A percentile compares a stretch with the other conserved stretches of the same genome.
Conservation (phyloP, 2,329 filamentous ascomycete genomes). For the Aspergillus quadricinctus region DNA sequence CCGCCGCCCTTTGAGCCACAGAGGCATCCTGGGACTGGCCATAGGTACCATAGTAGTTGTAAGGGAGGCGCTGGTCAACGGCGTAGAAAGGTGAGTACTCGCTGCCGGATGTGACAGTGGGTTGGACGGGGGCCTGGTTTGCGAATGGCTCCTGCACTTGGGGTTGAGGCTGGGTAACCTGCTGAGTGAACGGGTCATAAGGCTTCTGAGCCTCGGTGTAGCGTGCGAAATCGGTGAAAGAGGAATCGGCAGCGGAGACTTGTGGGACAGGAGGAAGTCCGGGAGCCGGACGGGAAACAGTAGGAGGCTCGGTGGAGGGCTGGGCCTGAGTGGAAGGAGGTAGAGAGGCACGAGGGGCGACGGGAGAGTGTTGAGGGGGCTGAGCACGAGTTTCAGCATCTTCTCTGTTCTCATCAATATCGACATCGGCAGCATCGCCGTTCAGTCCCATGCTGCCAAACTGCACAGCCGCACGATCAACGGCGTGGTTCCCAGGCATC, state of each 20-base stretch:
- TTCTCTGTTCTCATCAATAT: slow-evolving; percentile 91
- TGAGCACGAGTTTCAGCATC: slow-evolving; percentile 92
- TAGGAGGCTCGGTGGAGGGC: slow-evolving; percentile 33
- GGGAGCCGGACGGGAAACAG: slow-evolving; percentile 57
- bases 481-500: slow-evolving; percentile 94
- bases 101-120: slow-evolving; percentile 54
- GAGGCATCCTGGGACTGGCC: slow-evolving; percentile 69
- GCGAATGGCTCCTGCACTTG: slow-evolving; percentile 58
- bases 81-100: slow-evolving; percentile 87
- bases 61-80: slow-evolving; percentile 69
- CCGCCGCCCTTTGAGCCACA: slow-evolving; percentile 68
- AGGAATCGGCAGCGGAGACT: slow-evolving; percentile 46
- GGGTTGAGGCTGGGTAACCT: slow-evolving; percentile 58
- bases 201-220: slow-evolving; percentile 66
- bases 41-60: slow-evolving; percentile 66
- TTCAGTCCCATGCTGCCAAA: slow-evolving; percentile 94
- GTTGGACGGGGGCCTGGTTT: slow-evolving; percentile 55
- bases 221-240: slow-evolving; percentile 51
- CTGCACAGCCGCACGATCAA: slow-evolving; percentile 88
- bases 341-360: slow-evolving; percentile 78
- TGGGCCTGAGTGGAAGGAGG: slow-evolving; percentile 58
- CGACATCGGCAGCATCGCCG: slow-evolving; percentile 53
- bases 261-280: slow-evolving; percentile 59
- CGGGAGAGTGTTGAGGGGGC: slow-evolving; percentile 87
- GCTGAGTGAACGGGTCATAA: slow-evolving; percentile 82